These are phyloP conservation scores for Mitragyna speciosa DNA, from an alignment of 257 asterid species.

Conservation along the genomic window DNA sequence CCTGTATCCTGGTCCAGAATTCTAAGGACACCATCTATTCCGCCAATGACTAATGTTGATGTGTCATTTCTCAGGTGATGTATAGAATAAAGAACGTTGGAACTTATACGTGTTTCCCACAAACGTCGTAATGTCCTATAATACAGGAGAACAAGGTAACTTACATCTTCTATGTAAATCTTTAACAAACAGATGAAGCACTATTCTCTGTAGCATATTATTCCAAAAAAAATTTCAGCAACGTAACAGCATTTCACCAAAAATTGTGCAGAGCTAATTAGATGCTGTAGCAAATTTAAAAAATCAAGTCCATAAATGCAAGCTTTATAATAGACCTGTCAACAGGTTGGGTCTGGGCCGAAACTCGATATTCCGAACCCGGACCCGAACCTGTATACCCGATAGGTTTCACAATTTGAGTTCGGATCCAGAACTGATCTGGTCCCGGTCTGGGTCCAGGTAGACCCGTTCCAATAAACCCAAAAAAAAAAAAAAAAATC, in stretches of 20 bases:
- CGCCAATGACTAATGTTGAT: constrained; percentile 76
- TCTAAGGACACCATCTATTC: constrained; percentile 87
- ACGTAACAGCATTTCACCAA: background rate
- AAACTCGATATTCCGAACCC: too few species aligned
- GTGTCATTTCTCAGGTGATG: constrained; percentile 60
- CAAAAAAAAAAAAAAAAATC: too few species aligned
- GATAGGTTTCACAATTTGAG: too few species aligned
- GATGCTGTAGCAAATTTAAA: background rate
- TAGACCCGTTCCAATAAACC: too few species aligned
- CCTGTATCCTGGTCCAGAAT: constrained; percentile 75
- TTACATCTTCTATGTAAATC: background rate
- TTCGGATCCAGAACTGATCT: too few species aligned
- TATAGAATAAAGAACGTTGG: constrained; percentile 74
- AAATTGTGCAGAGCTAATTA: background rate
- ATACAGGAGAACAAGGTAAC: background rate
- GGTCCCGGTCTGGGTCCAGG: too few species aligned
- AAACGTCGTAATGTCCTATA: constrained; percentile 51
- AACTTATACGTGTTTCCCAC: constrained; percentile 75
- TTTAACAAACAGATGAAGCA: background rate
- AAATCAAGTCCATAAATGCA: background rate
- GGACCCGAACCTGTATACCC: too few species aligned
- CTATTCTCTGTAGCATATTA: background rate
- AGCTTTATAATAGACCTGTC: too few species aligned
- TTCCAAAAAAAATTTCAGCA: background rate
- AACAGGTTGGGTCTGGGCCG: too few species aligned